Base-by-base conservation (phyloP, 352 stramenopile genomes). In the Globisporangium uncinulatum region DNA sequence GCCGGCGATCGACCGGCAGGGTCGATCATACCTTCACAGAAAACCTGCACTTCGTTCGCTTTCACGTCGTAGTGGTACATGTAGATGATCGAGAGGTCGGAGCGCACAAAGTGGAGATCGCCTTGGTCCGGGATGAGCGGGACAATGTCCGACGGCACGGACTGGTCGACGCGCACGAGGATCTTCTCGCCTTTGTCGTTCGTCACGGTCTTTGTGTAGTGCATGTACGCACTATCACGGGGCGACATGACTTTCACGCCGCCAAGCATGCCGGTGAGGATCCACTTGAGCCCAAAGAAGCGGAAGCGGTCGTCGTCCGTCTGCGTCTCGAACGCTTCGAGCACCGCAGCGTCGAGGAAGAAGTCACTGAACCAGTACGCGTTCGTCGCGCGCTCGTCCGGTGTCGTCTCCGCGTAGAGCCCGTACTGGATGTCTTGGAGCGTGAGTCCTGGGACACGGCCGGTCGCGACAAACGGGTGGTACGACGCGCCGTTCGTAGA, bases 241-340 rank as follows among this genome's bases (percentile, higher is more conserved):
- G 79, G 70, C 7, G 73, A 76, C 31, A 81, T 71, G 61, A 88
- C 71, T 37, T 29, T 29, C 2, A 29, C 24, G 24, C 24, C 24
- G 4, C 24, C 24, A 4, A 83, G 83, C 3, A 61, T 56, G 41
- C 76, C 67, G 37, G 49, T 65, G 0, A 73, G 76, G 46, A 83
- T 68, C 81, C 81, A 91, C 59, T 91, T 91, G 46, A 91, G 65
- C n/a, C 81, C 81, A 55, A 87, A 89, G 53, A 89, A 89, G 42
- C 67, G 65, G 59, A 91, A 91, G 41, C 68, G 61, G 43, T 91
- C 81, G 58, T 76, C 70, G 1, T 79, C 69, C 6, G 66, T 83
- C 64, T 85, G 74, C 8, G 73, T 69, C 55, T 89, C 78, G 9
- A 83, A 69, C 4, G 77, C 60, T n/a, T 78, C 59, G n/a, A 91